A percentile compares a stretch with the other conserved stretches of the same genome.
Evolutionary conservation across 306 rosid species (phyloP).

Genomic region (Prunus armeniaca): DNA sequence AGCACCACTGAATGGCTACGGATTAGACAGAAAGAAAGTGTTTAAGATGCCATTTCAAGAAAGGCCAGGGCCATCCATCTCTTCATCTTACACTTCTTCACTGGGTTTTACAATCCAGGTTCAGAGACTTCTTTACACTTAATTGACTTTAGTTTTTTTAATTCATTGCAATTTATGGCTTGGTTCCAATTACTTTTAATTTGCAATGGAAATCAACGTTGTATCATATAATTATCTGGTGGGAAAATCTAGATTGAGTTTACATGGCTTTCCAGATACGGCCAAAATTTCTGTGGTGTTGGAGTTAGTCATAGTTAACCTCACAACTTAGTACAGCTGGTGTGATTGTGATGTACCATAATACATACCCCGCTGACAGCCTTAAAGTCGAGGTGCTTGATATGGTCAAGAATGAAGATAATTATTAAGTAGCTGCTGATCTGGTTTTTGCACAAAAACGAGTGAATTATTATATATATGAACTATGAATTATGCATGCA

Average conservation of each 20-base stretch:
- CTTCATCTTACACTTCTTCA: conserved; percentile 34
- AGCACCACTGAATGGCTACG: conserved; percentile 24
- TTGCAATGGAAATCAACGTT: not conserved
- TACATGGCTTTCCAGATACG: not conserved
- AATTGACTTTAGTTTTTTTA: not conserved
- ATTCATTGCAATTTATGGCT: not conserved
- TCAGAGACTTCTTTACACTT: not conserved
- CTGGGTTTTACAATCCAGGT: conserved; percentile 39
- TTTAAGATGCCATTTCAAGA: conserved; percentile 27
- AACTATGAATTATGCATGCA: not conserved
- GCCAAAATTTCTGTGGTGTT: not conserved
- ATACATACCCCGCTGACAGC: too few species aligned
- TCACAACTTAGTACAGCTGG: too few species aligned
- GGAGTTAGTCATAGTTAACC: too few species aligned
- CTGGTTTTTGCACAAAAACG: not conserved
- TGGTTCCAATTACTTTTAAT: not conserved
- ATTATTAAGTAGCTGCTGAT: too few species aligned
- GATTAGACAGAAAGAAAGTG: conserved; percentile 28
- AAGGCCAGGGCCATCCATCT: conserved; percentile 41
- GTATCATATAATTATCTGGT: not conserved
- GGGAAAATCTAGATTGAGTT: not conserved
- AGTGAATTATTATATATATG: not conserved
- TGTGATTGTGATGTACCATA: too few species aligned
- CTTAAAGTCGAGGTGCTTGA: too few species aligned
- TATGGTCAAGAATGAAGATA: too few species aligned